Conservation (phyloP, 2,329 filamentous ascomycete genomes). For the Diaporthe velutina region DNA sequence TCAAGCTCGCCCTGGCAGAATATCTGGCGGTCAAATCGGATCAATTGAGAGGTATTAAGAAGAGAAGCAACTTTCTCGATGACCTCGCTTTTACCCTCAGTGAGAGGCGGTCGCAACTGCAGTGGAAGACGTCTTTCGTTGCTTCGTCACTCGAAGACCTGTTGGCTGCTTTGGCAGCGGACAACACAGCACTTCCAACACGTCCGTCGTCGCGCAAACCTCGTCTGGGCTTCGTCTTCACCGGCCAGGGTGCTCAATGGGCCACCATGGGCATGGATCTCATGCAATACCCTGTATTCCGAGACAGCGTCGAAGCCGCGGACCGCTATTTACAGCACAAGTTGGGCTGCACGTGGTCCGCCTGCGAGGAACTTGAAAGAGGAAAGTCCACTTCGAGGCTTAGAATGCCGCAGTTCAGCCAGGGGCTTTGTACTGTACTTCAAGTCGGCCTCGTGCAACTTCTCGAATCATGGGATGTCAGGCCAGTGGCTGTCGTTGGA, state of each 20-base stretch:
- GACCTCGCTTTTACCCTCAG: neutral
- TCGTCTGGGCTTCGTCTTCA: constrained; percentile 33
- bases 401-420: constrained; percentile 13
- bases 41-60: neutral
- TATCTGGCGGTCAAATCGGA: neutral
- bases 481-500: constrained; percentile 44
- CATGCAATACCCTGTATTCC: constrained; percentile 22
- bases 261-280: constrained; percentile 42
- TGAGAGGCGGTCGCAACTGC: neutral
- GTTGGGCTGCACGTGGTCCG: constrained; percentile 21
- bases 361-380: constrained; percentile 18
- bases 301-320: constrained; percentile 14
- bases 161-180: neutral
- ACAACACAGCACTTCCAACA: neutral
- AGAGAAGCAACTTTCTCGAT: neutral
- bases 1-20: neutral
- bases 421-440: constrained; percentile 51
- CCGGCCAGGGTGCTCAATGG: constrained; percentile 42
- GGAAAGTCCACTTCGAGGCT: constrained; percentile 30
- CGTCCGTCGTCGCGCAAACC: neutral
- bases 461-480: constrained; percentile 43
- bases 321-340: neutral
- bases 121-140: neutral
- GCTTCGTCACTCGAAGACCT: constrained; percentile 6
- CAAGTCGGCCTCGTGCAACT: constrained; percentile 54